These are phyloP conservation scores for Phytomonas francai DNA, from an alignment of 208 protist species.

Conservation along the genomic window DNA sequence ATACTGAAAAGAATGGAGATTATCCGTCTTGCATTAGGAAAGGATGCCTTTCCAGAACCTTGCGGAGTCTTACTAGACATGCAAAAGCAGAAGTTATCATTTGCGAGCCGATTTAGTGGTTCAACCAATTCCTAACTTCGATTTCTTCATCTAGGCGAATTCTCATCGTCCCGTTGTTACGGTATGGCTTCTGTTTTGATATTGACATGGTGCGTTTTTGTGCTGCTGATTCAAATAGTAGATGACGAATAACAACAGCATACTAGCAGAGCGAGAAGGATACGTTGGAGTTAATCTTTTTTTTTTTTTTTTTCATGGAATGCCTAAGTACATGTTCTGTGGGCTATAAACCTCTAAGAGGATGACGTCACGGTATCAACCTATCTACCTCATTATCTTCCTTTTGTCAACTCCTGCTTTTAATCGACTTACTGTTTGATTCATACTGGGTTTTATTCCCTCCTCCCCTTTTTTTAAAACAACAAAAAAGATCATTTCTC, in stretches of 20 bases:
- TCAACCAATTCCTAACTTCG: too few relatives aligned
- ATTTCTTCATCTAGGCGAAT: too few relatives aligned
- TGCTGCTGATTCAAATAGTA: too few relatives aligned
- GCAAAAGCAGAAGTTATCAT: conserved; percentile 33
- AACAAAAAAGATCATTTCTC: background rate
- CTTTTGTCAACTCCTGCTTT: conserved; percentile 10
- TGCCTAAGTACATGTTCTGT: conserved; percentile 3
- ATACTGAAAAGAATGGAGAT: conserved; percentile 60
- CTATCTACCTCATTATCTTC: conserved; percentile 10
- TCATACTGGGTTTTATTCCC: background rate
- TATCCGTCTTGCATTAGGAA: conserved; percentile 39
- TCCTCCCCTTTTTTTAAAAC: conserved; percentile 13
- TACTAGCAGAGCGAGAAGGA: too few relatives aligned
- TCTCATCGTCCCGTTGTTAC: too few relatives aligned
- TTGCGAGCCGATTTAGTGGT: conserved; percentile 13
- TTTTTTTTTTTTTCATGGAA: too few relatives aligned
- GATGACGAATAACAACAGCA: too few relatives aligned
- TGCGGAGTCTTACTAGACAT: conserved; percentile 43
- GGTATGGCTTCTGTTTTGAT: too few relatives aligned
- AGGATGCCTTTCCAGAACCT: conserved; percentile 37
- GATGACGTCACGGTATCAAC: background rate
- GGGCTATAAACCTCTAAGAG: background rate
- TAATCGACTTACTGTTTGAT: background rate
- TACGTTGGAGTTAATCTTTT: too few relatives aligned
- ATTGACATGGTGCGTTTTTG: too few relatives aligned